phyloP scores from a whole-genome alignment of 176 grass and related monocot genomes.

The Tillandsia leiboldiana region DNA sequence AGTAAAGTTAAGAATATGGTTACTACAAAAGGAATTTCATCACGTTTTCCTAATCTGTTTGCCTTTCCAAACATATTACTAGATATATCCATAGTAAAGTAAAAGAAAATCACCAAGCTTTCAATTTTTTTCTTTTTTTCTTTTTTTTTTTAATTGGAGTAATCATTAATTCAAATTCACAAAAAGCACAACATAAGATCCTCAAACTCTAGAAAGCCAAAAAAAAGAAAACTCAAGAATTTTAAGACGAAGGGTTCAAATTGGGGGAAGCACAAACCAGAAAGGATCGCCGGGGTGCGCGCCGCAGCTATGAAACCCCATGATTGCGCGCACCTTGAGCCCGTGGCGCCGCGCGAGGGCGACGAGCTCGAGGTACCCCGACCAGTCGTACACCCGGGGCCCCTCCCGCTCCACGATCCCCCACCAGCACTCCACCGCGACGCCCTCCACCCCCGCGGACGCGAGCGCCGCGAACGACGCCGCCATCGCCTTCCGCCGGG shows the following conservation, averaged over 20 bases:
- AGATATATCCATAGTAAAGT: too few species aligned
- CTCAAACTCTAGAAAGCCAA: not conserved
- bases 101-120: too few species aligned
- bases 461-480: slow-evolving; percentile 57
- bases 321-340: slow-evolving; percentile 62
- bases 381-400: slow-evolving; percentile 54
- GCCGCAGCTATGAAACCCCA: slow-evolving; percentile 67
- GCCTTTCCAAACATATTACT: too few species aligned
- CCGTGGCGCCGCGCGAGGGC: slow-evolving; percentile 38
- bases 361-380: slow-evolving; percentile 50
- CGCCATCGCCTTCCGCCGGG: slow-evolving; percentile 42
- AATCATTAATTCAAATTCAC: too few species aligned
- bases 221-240: not conserved
- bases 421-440: slow-evolving; percentile 64
- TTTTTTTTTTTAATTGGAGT: too few species aligned
- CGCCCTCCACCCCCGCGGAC: slow-evolving; percentile 41
- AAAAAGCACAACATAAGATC: too few species aligned
- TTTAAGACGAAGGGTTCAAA: not conserved
- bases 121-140: too few species aligned
- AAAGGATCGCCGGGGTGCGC: slow-evolving; percentile 28
- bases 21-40: too few species aligned
- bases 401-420: slow-evolving; percentile 51
- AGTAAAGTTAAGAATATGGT: too few species aligned
- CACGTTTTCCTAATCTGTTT: too few species aligned
- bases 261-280: slow-evolving; percentile 35